Conservation (phyloP, 2,329 filamentous ascomycete species). For the Alternaria tenuissima region DNA sequence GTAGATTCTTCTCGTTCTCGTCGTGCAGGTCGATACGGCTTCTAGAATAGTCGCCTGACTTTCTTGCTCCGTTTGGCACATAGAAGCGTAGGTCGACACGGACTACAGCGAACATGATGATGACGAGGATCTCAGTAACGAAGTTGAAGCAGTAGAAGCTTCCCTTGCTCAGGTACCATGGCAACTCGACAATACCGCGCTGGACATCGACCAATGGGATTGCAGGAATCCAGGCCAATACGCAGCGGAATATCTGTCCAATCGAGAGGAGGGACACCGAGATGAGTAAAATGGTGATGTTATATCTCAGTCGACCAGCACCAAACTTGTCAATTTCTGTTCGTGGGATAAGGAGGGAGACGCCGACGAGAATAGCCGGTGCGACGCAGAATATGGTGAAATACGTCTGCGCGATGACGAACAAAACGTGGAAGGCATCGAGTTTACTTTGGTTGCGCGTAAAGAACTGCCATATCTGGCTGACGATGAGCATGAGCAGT, state of each 20-base stretch:
- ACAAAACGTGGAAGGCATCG: constrained; percentile 66
- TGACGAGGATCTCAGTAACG: constrained; percentile 73
- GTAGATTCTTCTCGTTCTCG: constrained; percentile 35
- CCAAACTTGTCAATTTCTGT: constrained; percentile 68
- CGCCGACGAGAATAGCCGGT: constrained; percentile 65
- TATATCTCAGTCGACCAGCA: constrained; percentile 70
- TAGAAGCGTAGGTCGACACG: constrained; percentile 81
- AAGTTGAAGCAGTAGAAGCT: constrained; percentile 87
- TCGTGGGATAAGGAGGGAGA: constrained; percentile 59
- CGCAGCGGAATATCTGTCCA: constrained; percentile 74
- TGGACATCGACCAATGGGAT: constrained; percentile 59
- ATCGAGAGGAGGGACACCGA: constrained; percentile 68
- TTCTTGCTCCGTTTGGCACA: constrained; percentile 73
- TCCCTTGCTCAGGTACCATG: constrained; percentile 76
- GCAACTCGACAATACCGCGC: constrained; percentile 40
- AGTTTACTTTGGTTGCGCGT: constrained; percentile 65
- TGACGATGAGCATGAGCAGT: constrained; percentile 72
- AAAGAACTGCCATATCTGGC: constrained; percentile 71
- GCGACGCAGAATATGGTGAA: constrained; percentile 73
- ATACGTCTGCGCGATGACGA: constrained; percentile 69
- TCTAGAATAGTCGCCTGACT: constrained; percentile 43
- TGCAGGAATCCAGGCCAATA: constrained; percentile 62
- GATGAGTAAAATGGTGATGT: constrained; percentile 70
- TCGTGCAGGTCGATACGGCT: constrained; percentile 33
- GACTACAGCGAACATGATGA: constrained; percentile 70